Evolutionary conservation across 2,329 filamentous ascomycete species (phyloP).

Genomic region (Xylariaceae sp.): DNA sequence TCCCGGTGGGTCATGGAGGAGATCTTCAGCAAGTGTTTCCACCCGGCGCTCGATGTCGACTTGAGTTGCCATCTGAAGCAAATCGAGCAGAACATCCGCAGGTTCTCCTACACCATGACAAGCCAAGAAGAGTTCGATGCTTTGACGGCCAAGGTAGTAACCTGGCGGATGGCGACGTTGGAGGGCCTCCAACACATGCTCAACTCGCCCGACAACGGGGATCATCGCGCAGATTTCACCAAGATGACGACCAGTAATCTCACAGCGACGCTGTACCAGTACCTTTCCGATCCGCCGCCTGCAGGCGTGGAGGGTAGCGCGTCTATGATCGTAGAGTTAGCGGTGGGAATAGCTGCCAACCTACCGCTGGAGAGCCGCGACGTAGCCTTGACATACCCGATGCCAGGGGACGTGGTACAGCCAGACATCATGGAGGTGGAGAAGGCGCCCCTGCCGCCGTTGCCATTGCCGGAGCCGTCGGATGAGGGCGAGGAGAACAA

Average conservation of each 20-base stretch:
- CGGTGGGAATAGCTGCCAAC: slow-evolving; percentile 83
- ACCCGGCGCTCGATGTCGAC: slow-evolving; percentile 80
- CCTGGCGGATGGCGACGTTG: slow-evolving; percentile 91
- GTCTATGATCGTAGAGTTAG: slow-evolving; percentile 91
- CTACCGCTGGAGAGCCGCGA: slow-evolving; percentile 91
- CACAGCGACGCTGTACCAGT: slow-evolving; percentile 72
- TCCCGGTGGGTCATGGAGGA: slow-evolving; percentile 90
- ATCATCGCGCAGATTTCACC: slow-evolving; percentile 73
- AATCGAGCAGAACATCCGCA: slow-evolving; percentile 87
- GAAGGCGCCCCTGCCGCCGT: slow-evolving; percentile 68
- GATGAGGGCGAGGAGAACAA: slow-evolving; percentile 47
- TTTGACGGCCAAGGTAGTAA: slow-evolving; percentile 83
- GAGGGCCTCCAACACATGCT: slow-evolving; percentile 83
- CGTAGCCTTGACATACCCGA: slow-evolving; percentile 84
- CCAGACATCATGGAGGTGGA: slow-evolving; percentile 86
- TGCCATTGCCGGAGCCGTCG: slow-evolving; percentile 57
- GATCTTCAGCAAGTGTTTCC: slow-evolving; percentile 90
- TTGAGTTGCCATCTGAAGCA: slow-evolving; percentile 82
- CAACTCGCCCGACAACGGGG: slow-evolving; percentile 67
- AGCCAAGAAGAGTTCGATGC: slow-evolving; percentile 91
- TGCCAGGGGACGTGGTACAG: slow-evolving; percentile 75
- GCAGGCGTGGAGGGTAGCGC: slow-evolving; percentile 86
- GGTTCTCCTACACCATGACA: slow-evolving; percentile 73
- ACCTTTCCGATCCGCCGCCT: slow-evolving; percentile 78
- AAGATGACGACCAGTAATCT: slow-evolving; percentile 72